phyloP scores from a whole-genome alignment of 2,329 filamentous ascomycete genomes.

The Venturia oleaginea region DNA sequence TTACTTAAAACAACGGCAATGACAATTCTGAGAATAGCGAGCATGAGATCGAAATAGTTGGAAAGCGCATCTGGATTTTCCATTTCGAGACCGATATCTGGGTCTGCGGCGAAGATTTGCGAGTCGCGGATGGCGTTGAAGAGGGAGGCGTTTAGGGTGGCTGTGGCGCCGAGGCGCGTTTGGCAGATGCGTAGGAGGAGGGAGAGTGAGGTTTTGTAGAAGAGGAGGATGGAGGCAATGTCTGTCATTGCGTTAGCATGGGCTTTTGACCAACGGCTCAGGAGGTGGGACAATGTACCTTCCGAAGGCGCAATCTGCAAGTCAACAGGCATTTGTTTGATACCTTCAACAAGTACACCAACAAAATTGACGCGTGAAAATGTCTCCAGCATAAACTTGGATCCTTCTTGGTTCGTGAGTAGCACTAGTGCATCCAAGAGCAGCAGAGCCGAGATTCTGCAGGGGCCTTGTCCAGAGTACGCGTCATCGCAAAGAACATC shows the following conservation, averaged over 20 bases:
- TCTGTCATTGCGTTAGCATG: slow-evolving; percentile 30
- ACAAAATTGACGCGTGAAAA: slow-evolving; percentile 85
- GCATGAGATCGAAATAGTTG: slow-evolving; percentile 76
- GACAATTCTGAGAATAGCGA: slow-evolving; percentile 71
- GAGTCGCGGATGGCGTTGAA: slow-evolving; percentile 75
- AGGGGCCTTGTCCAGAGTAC: slow-evolving; percentile 70
- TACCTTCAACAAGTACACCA: slow-evolving; percentile 78
- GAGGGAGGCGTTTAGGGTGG: slow-evolving; percentile 81
- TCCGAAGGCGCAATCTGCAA: slow-evolving; percentile 30
- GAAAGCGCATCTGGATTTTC: slow-evolving; percentile 61
- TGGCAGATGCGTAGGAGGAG: slow-evolving; percentile 78
- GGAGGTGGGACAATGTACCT: slow-evolving; percentile 15
- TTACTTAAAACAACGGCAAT: slow-evolving; percentile 72
- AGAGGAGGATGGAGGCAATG: slow-evolving; percentile 45
- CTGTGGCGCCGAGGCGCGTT: slow-evolving; percentile 71
- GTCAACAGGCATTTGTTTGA: slow-evolving; percentile 68
- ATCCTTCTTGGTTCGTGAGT: slow-evolving; percentile 62
- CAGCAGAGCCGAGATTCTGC: slow-evolving; percentile 76
- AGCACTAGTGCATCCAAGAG: slow-evolving; percentile 71
- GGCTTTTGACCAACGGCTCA: not conserved
- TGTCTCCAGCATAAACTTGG: slow-evolving; percentile 65
- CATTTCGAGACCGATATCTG: slow-evolving; percentile 77
- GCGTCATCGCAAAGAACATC: slow-evolving; percentile 90
- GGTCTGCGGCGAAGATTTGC: slow-evolving; percentile 79
- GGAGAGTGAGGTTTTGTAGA: slow-evolving; percentile 66